Evolutionary conservation across 352 stramenopile genomes (phyloP), one percentile per base, ranked within the genome.

Genomic region (Globisporangium viniferum): DNA sequence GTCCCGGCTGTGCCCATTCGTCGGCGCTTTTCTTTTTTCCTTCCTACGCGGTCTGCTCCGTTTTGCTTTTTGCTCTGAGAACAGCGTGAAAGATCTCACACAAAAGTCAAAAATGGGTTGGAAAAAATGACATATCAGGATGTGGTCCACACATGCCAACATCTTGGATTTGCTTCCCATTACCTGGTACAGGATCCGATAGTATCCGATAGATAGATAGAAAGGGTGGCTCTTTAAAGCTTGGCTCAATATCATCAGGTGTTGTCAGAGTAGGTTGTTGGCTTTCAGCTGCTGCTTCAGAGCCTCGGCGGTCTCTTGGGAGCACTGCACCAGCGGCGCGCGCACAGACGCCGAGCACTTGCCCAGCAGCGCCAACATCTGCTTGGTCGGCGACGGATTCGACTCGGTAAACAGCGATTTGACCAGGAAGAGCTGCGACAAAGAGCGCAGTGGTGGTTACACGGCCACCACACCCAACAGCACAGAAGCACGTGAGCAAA

Each of bases 351-450:
- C 62, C 24, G 84, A 77, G 73, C 86, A 95, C 80, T 94, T 94
- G 76, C 90, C 90, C 58, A 95, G 78, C 33, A 96, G 72, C 73
- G 94, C 80, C 74, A 97, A 81, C 53, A 91, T 76, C 69, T 96
- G 92, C 78, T 97, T 97, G 61, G 94, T 79, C 29, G 91, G 91
- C 75, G 97, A 86, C 65, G 91, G 91, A 76, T 97, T 97, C 51
- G 90, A 89, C 64, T 97, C 90, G 48, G 84, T 88, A 73, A 97
- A 97, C 29, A 97, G 86, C 48, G 84, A 80, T 79, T 97, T 96
- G 68, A 97, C 89, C 39, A 97, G 72, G 65, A 91, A 88, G 73
- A 97, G 86, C 88, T 95, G 59, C 48, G 48, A 9, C 24, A n/a
- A n/a, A 18, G 29, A 54, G 14, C 29, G 14, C 7, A 39, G n/a